Percentiles rank a stretch among this genome's conserved stretches.
These are phyloP conservation scores for Schoenoplectus tabernaemontani DNA, from an alignment of 202 grass and related monocot genomes.

Conservation along the genomic window DNA sequence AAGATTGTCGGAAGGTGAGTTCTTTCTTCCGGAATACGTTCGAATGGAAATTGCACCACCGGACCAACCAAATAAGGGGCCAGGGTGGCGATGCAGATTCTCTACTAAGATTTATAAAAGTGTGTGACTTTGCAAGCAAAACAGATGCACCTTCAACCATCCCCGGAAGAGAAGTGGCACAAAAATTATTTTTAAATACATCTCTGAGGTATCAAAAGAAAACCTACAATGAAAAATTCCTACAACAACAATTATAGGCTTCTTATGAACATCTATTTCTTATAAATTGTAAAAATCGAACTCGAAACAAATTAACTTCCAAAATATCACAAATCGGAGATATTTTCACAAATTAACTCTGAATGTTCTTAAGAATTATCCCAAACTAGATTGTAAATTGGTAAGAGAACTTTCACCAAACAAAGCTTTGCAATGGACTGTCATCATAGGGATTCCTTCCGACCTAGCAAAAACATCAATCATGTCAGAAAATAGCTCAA, in stretches of 20 bases:
- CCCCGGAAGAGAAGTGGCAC: constrained; percentile 41
- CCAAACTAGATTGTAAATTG: not conserved
- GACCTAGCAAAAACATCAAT: constrained; percentile 80
- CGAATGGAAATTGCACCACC: too few relatives aligned
- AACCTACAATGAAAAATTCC: too few relatives aligned
- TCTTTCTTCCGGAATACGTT: too few relatives aligned
- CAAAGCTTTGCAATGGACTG: constrained; percentile 73
- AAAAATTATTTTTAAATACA: too few relatives aligned
- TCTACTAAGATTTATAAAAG: constrained; percentile 94
- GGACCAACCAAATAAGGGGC: too few relatives aligned
- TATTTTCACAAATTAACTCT: too few relatives aligned
- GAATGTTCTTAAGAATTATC: not conserved
- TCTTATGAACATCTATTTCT: not conserved
- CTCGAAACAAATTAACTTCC: not conserved
- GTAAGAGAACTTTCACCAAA: constrained; percentile 63
- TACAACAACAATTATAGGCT: not conserved
- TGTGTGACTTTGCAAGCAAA: constrained; percentile 77
- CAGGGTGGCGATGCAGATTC: too few relatives aligned
- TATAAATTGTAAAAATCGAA: not conserved
- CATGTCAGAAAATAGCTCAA: too few relatives aligned
- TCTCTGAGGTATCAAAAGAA: too few relatives aligned
- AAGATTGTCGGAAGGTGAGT: too few relatives aligned
- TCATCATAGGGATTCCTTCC: constrained; percentile 52
- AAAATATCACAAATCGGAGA: not conserved
- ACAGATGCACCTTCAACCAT: constrained; percentile 57